Conservation (phyloP, 2,329 filamentous ascomycete species). For the Phoma herbarum region DNA sequence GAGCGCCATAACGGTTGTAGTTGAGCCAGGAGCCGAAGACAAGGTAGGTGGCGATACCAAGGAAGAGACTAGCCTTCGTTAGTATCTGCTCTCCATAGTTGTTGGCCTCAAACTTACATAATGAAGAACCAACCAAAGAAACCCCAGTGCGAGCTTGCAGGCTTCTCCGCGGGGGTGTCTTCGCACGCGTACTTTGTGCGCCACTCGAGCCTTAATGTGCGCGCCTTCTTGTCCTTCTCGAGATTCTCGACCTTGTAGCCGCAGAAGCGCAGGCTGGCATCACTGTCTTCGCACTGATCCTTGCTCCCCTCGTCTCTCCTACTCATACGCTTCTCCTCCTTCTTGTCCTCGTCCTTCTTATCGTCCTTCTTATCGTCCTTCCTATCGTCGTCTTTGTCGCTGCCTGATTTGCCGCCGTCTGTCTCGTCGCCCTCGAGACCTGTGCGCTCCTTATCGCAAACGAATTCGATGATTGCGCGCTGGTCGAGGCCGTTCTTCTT, state of each 20-base stretch:
- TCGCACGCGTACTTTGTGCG: conserved; percentile 83
- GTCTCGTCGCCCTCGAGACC: conserved; percentile 74
- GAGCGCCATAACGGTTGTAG: conserved; percentile 94
- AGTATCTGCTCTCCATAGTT: conserved; percentile 5
- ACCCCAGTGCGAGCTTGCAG: conserved; percentile 74
- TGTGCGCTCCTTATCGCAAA: conserved; percentile 76
- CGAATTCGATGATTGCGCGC: conserved; percentile 82
- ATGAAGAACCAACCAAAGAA: conserved; percentile 98
- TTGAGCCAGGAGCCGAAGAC: conserved; percentile 99
- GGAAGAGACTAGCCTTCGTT: conserved; percentile 71
- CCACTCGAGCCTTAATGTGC: conserved; percentile 82
- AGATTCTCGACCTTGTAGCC: conserved; percentile 68
- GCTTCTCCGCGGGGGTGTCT: conserved; percentile 53
- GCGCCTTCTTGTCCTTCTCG: conserved; percentile 62
- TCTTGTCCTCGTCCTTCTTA: conserved; percentile 42
- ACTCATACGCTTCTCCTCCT: conserved; percentile 30
- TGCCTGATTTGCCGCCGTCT: conserved; percentile 22
- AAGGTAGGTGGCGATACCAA: conserved; percentile 85
- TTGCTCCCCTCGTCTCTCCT: conserved; percentile 46
- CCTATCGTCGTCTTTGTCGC: conserved; percentile 27
- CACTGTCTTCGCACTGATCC: conserved; percentile 44
- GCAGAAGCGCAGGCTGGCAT: conserved; percentile 74
- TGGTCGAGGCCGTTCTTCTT: conserved; percentile 65
- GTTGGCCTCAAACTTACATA: conserved; percentile 68
- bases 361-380: conserved; percentile 42